phyloP scores from a whole-genome alignment of 208 protist genomes.

The Leishmania mexicana region DNA sequence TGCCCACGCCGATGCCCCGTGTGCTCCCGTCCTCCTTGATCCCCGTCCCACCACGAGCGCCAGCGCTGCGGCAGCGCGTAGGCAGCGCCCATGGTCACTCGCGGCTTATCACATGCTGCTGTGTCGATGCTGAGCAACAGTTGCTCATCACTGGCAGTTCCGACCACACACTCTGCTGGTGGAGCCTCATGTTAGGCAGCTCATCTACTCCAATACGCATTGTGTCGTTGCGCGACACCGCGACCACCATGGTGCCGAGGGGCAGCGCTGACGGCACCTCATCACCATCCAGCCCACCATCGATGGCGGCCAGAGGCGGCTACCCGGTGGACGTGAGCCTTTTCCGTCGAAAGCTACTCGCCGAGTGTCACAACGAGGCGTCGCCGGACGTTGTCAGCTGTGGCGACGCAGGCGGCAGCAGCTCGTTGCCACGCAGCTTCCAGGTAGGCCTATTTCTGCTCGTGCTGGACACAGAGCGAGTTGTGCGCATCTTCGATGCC shows the following conservation, averaged over 20 bases:
- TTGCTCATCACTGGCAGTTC: constrained; percentile 73
- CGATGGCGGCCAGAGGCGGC: constrained; percentile 41
- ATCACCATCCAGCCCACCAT: neutral
- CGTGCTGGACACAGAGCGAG: constrained; percentile 73
- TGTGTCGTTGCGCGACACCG: constrained; percentile 55
- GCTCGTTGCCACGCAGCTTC: neutral
- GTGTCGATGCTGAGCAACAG: constrained; percentile 43
- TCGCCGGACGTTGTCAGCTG: neutral
- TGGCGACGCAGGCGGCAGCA: neutral
- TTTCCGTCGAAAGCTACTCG: constrained; percentile 33
- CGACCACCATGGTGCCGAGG: constrained; percentile 5
- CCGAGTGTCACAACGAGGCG: neutral
- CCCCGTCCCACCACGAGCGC: neutral
- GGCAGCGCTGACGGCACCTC: neutral
- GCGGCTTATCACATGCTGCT: constrained; percentile 70
- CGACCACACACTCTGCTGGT: constrained; percentile 79
- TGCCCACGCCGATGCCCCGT: constrained; percentile 14
- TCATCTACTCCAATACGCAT: constrained; percentile 35
- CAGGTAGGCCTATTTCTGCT: constrained; percentile 52
- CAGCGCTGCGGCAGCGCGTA: neutral
- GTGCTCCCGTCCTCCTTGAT: neutral
- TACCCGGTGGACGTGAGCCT: constrained; percentile 82
- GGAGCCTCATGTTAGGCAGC: constrained; percentile 40
- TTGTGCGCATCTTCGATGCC: constrained; percentile 76
- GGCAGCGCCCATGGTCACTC: constrained; percentile 44